Percentiles rank a stretch among this genome's conserved stretches.
Conservation (phyloP, 1,284 basidiomycete genomes). For the Bjerkandera adusta region DNA sequence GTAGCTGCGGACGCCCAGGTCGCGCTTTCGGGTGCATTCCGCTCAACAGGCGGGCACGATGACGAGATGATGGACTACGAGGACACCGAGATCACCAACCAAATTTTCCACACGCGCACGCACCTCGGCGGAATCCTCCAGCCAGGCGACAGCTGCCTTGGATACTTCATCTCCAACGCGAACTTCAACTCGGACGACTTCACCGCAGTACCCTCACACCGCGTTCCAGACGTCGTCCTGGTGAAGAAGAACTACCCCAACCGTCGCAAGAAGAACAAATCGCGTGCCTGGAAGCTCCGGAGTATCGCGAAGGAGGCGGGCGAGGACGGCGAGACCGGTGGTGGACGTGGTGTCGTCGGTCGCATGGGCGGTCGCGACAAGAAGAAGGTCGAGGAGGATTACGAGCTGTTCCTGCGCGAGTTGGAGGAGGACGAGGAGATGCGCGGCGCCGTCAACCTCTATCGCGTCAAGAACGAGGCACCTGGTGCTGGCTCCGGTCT, state of each 20-base stretch:
- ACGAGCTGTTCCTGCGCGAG: constrained; percentile 94
- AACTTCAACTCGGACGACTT: constrained; percentile 95
- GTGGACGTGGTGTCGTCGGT: constrained; percentile 83
- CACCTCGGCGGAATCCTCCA: constrained; percentile 95
- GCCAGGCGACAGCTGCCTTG: constrained; percentile 91
- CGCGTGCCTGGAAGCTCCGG: constrained; percentile 86
- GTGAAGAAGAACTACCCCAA: constrained; percentile 97
- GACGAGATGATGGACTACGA: constrained; percentile 62
- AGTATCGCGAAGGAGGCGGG: constrained; percentile 95
- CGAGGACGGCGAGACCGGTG: constrained; percentile 74
- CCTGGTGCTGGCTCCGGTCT: constrained; percentile 46
- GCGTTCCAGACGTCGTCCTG: constrained; percentile 90
- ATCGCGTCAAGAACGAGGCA: constrained; percentile 61
- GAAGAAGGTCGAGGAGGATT: constrained; percentile 95
- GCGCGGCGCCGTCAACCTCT: constrained; percentile 87
- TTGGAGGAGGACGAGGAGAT: constrained; percentile 97
- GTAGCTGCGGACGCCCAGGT: constrained; percentile 95
- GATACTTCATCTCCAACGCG: constrained; percentile 84
- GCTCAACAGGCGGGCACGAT: constrained; percentile 42
- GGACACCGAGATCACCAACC: constrained; percentile 51
- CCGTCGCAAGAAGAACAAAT: constrained; percentile 86
- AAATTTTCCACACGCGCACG: constrained; percentile 95
- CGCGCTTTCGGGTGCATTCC: constrained; percentile 80
- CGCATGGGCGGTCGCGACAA: constrained; percentile 88
- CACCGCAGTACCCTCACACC: constrained; percentile 68